phyloP scores from a whole-genome alignment of 306 rosid species.

The Datisca glomerata region DNA sequence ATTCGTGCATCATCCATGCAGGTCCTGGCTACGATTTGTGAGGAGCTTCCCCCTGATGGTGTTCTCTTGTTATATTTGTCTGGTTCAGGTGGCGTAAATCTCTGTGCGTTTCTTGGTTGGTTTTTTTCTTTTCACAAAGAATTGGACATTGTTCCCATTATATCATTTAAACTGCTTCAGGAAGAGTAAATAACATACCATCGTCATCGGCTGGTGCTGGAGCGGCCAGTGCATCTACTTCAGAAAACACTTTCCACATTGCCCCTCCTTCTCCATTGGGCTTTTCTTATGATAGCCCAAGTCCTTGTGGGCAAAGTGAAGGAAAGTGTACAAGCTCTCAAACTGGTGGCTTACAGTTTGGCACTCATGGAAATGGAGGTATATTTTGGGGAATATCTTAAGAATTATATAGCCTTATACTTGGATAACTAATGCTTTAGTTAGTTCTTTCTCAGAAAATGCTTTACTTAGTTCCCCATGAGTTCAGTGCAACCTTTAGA shows the following conservation, averaged over 20 bases:
- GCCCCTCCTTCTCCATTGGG: conserved; percentile 13
- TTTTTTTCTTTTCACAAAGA: conserved; percentile 1
- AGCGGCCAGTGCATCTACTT: conserved; percentile 24
- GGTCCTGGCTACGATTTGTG: conserved; percentile 95
- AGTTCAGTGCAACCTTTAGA: too few relatives aligned
- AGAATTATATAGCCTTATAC: neutral
- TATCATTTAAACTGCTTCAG: conserved; percentile 21
- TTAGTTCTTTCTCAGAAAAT: too few relatives aligned
- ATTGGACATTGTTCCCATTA: conserved; percentile 12
- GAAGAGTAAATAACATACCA: conserved; percentile 15
- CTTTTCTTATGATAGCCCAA: conserved; percentile 12
- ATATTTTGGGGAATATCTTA: conserved; percentile 9
- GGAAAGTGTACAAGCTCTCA: conserved; percentile 17
- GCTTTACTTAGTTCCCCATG: too few relatives aligned
- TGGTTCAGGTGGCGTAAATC: conserved; percentile 60
- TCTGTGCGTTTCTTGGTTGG: conserved; percentile 3
- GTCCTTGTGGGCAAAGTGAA: conserved; percentile 16
- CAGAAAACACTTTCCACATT: conserved; percentile 14
- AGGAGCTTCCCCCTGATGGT: conserved; percentile 94
- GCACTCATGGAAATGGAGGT: conserved; percentile 72
- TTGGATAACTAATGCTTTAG: neutral
- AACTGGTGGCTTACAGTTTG: conserved; percentile 47
- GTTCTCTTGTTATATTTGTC: conserved; percentile 79
- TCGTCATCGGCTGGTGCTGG: conserved; percentile 34
- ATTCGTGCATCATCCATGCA: conserved; percentile 18